Evolutionary conservation across 441 rosid genomes (phyloP).

Genomic region (Populus trichocarpa): DNA sequence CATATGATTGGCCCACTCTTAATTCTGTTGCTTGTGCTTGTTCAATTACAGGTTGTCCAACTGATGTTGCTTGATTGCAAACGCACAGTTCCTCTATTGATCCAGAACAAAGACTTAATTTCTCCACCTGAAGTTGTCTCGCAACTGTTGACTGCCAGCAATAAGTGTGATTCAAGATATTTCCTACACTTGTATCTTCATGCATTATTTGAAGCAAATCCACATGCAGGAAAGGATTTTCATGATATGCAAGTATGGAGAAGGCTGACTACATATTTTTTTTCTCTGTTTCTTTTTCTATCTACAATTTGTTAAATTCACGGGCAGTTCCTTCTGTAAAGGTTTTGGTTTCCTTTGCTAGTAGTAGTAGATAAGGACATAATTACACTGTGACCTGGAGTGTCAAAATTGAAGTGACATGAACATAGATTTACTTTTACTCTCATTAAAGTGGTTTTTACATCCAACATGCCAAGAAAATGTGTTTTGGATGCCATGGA

Average conservation of each 20-base stretch:
- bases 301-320: neutral
- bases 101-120: slow-evolving; percentile 78
- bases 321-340: neutral
- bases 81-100: slow-evolving; percentile 73
- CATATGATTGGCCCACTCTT: neutral
- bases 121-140: slow-evolving; percentile 84
- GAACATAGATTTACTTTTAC: neutral
- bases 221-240: slow-evolving; percentile 81
- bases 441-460: neutral
- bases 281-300: neutral
- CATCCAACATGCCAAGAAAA: neutral
- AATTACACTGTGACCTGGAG: neutral
- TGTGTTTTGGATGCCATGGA: neutral
- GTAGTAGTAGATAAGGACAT: slow-evolving; percentile 2
- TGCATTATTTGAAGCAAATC: slow-evolving; percentile 72
- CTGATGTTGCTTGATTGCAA: slow-evolving; percentile 91
- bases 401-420: neutral
- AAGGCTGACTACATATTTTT: neutral
- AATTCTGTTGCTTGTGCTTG: slow-evolving; percentile 10
- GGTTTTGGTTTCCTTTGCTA: neutral
- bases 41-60: slow-evolving; percentile 68
- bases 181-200: slow-evolving; percentile 85
- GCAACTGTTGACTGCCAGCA: slow-evolving; percentile 55
- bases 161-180: slow-evolving; percentile 75
- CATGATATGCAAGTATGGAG: slow-evolving; percentile 93